Conservation (phyloP, 2,329 filamentous ascomycete genomes). For the Fusarium chlamydosporum region DNA sequence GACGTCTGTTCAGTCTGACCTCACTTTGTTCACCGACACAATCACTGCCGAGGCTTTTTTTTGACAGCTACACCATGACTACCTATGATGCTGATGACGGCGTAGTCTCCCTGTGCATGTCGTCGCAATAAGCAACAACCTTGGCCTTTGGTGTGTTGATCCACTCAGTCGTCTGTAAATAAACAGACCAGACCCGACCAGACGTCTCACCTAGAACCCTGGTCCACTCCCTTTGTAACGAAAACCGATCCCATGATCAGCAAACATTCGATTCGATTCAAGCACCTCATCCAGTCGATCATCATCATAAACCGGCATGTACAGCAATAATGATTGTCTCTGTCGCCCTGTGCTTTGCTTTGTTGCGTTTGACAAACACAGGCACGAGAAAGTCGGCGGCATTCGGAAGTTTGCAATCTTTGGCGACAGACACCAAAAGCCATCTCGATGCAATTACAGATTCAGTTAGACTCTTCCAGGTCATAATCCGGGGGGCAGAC, state of each 20-base stretch:
- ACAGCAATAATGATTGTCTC: constrained; percentile 20
- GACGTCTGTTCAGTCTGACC: constrained; percentile 7
- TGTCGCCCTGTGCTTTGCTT: not conserved
- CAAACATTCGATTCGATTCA: constrained; percentile 27
- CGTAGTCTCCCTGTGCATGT: constrained; percentile 25
- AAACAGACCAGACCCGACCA: constrained; percentile 29
- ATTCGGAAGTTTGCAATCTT: constrained; percentile 16
- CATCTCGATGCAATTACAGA: constrained; percentile 43
- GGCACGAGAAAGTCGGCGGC: constrained; percentile 25
- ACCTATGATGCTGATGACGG: constrained; percentile 1
- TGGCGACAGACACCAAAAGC: constrained; percentile 8
- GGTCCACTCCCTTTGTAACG: constrained; percentile 28
- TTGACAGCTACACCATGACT: not conserved
- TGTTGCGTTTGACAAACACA: constrained; percentile 32
- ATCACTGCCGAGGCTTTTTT: not conserved
- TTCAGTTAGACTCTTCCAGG: constrained; percentile 29
- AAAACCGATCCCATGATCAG: constrained; percentile 44
- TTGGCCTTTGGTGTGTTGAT: constrained; percentile 30
- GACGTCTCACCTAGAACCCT: constrained; percentile 27
- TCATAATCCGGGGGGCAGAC: constrained; percentile 23
- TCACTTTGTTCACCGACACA: constrained; percentile 9
- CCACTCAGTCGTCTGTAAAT: constrained; percentile 36
- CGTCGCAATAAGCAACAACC: constrained; percentile 37
- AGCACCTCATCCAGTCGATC: constrained; percentile 13
- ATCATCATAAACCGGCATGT: constrained; percentile 23